Evolutionary conservation across 306 rosid genomes (phyloP), one percentile per base, ranked within the genome.

Genomic region (Mimosa pudica): DNA sequence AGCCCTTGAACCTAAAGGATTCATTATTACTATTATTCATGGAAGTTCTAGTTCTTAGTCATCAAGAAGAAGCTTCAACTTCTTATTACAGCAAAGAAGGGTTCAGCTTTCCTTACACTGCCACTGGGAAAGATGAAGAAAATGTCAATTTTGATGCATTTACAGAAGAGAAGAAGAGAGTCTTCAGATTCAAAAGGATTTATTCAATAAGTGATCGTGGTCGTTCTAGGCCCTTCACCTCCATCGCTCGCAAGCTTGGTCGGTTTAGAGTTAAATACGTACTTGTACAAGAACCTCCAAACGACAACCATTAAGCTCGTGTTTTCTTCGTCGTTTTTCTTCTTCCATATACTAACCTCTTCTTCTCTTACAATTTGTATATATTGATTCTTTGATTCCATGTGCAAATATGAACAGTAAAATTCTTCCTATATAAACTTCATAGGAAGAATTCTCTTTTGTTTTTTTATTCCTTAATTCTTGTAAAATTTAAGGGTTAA

Each of bases 211-310:
- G 51, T 13, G 14, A 7, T 66, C 49, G 71, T 14, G 71, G 64
- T n/a, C 48, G n/a, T 41, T 41, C 71, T 14, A 4, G 0, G 8
- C 32, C 71, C 13, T 0, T 67, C 5, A 20, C 13, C 24, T 67
- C 51, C 33, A 33, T 67, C 33, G 71, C 71, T 3, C 33, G 51
- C 71, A 41, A 67, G 51, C 71, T 67, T 41, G 71, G 14, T 10
- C 49, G 71, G 16, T 67, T 67, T 32, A 66, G 41, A 66, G 71
- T 41, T 42, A 47, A 36, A 20, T n/a, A 3, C 12, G 47, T 70
- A 30, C 11, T 44, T 8, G 14, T 58, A 11, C 62, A 14, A 32
- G 52, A 47, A 8, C 36, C 45, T 7, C 8, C 5, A 35, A 55
- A 7, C 38, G 18, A 57, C 13, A 54, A 17, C 36, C 62, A 16